Conservation (phyloP, 768 basidiomycete genomes). For the Austroboletus festivus region DNA sequence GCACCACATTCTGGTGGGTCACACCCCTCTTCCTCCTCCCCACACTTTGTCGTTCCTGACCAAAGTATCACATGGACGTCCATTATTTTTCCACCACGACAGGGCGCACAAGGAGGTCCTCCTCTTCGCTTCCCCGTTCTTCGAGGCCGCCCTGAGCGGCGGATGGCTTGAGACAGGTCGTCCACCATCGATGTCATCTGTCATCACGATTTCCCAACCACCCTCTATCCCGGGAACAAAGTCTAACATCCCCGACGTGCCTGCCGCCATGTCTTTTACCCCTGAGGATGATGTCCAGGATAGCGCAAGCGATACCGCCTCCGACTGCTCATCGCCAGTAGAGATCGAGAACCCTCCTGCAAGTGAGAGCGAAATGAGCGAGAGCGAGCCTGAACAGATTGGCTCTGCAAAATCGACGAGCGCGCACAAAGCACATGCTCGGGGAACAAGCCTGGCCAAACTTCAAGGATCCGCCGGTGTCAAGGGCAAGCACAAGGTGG, state of each 20-base stretch:
- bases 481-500: slow-evolving; percentile 22
- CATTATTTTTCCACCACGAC: slow-evolving; percentile 6
- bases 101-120: slow-evolving; percentile 93
- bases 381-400: slow-evolving; percentile 34
- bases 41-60: neutral
- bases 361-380: slow-evolving; percentile 35
- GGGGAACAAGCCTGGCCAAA: slow-evolving; percentile 57
- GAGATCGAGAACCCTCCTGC: slow-evolving; percentile 36
- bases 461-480: slow-evolving; percentile 41
- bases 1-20: slow-evolving; percentile 85
- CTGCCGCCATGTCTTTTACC: slow-evolving; percentile 60
- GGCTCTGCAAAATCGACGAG: slow-evolving; percentile 12
- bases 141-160: slow-evolving; percentile 86
- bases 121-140: slow-evolving; percentile 93
- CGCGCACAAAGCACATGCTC: slow-evolving; percentile 37
- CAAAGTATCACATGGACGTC: slow-evolving; percentile 2
- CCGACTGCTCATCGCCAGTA: slow-evolving; percentile 42
- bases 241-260: slow-evolving; percentile 33
- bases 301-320: slow-evolving; percentile 25
- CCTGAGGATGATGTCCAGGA: slow-evolving; percentile 48
- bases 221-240: slow-evolving; percentile 55
- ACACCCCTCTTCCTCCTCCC: neutral
- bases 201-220: slow-evolving; percentile 81
- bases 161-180: slow-evolving; percentile 90
- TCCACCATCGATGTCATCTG: slow-evolving; percentile 74